A percentile compares a stretch with the other conserved stretches of the same genome.
Conservation (phyloP, 495 filamentous ascomycete genomes). For the Coniosporium apollinis region DNA sequence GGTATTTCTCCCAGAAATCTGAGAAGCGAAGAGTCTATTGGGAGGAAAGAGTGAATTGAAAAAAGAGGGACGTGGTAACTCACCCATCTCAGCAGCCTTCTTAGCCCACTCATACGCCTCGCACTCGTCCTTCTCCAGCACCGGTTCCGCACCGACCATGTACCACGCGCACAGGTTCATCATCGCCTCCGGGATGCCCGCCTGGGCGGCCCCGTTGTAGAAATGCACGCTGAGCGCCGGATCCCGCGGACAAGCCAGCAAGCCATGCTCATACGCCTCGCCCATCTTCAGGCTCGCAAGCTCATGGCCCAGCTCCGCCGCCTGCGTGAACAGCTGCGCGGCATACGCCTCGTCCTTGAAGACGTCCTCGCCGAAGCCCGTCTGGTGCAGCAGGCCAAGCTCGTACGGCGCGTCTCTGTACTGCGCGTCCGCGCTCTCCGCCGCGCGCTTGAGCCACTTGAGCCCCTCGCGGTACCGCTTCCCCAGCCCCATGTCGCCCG, state of each 20-base stretch:
- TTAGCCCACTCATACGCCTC: constrained; percentile 95
- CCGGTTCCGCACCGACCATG: constrained; percentile 83
- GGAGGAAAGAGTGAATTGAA: constrained; percentile 4
- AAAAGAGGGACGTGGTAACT: constrained; percentile 9
- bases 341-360: constrained; percentile 83
- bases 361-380: constrained; percentile 78
- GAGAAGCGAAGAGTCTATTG: not conserved
- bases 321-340: constrained; percentile 84
- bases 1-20: too few relatives aligned
- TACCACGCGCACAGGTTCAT: constrained; percentile 99
- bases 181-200: constrained; percentile 77
- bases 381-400: constrained; percentile 71
- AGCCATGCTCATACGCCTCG: constrained; percentile 93
- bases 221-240: constrained; percentile 92
- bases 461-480: constrained; percentile 81
- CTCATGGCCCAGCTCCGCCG: constrained; percentile 77
- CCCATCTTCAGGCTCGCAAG: constrained; percentile 77
- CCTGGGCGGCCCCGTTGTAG: constrained; percentile 81
- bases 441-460: constrained; percentile 90
- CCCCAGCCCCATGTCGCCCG: constrained; percentile 68
- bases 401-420: constrained; percentile 91
- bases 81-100: constrained; percentile 71
- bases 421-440: constrained; percentile 73
- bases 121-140: constrained; percentile 84
- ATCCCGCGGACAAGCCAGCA: constrained; percentile 71